phyloP scores from a whole-genome alignment of 1,284 basidiomycete genomes.

The Inonotus obliquus region DNA sequence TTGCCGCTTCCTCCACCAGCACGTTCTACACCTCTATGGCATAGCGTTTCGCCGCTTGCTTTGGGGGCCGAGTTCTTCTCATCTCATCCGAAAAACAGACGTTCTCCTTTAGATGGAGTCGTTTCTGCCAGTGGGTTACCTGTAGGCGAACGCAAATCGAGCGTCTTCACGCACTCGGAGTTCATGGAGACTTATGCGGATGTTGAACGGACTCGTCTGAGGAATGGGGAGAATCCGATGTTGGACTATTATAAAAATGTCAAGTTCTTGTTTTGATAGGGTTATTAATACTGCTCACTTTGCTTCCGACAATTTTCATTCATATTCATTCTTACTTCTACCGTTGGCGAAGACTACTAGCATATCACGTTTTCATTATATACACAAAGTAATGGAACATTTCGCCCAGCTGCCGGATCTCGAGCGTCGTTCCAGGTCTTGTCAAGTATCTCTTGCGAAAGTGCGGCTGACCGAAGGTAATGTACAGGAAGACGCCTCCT shows the following conservation, averaged over 20 bases:
- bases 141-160: conserved; percentile 74
- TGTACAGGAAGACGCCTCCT: conserved; percentile 70
- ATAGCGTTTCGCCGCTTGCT: conserved; percentile 45
- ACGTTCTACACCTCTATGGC: conserved; percentile 47
- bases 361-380: conserved; percentile 31
- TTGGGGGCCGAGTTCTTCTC: conserved; percentile 67
- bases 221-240: conserved; percentile 85
- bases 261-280: conserved; percentile 69
- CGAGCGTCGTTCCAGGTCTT: conserved; percentile 49
- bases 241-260: conserved; percentile 87
- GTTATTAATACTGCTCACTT: neutral
- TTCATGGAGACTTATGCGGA: conserved; percentile 84
- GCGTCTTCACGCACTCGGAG: conserved; percentile 78
- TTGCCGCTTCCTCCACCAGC: conserved; percentile 30
- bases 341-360: neutral
- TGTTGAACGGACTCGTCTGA: conserved; percentile 55
- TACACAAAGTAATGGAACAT: conserved; percentile 88
- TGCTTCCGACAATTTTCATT: neutral
- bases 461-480: conserved; percentile 91
- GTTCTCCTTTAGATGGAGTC: conserved; percentile 61
- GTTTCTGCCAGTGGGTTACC: conserved; percentile 70
- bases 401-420: conserved; percentile 66
- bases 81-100: conserved; percentile 52
- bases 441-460: conserved; percentile 73
- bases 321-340: neutral